Conservation (phyloP, 768 basidiomycete species). For the Russula olivacea region DNA sequence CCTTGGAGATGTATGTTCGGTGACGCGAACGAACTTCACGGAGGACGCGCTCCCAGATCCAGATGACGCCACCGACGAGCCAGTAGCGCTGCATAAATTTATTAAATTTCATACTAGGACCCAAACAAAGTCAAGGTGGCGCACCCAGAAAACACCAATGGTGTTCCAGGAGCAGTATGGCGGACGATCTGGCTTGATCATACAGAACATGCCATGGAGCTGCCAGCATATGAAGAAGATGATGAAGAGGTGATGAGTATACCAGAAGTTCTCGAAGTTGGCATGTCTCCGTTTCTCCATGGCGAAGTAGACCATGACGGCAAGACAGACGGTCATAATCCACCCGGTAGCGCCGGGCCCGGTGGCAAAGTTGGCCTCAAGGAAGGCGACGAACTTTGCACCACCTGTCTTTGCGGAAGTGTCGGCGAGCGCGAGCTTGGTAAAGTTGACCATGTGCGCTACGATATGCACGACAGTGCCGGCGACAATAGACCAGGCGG, state of each 20-base stretch:
- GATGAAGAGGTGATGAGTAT: constrained; percentile 83
- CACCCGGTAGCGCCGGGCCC: constrained; percentile 82
- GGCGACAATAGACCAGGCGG: constrained; percentile 84
- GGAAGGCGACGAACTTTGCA: constrained; percentile 60
- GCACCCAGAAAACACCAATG: constrained; percentile 93
- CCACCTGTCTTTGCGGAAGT: constrained; percentile 47
- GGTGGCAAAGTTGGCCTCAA: constrained; percentile 72
- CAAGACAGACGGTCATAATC: constrained; percentile 75
- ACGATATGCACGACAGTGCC: constrained; percentile 69
- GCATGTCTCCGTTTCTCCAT: constrained; percentile 71
- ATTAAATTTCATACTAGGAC: neutral
- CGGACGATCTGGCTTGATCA: constrained; percentile 86
- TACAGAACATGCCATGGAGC: constrained; percentile 94
- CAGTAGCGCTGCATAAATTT: constrained; percentile 64
- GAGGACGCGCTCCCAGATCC: constrained; percentile 81
- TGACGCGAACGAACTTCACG: constrained; percentile 91
- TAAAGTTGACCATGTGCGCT: constrained; percentile 86
- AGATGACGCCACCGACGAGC: constrained; percentile 81
- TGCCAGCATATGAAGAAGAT: constrained; percentile 94
- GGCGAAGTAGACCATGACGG: constrained; percentile 79
- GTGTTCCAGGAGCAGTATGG: constrained; percentile 81
- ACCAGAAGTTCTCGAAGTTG: constrained; percentile 88
- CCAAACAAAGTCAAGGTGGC: constrained; percentile 27
- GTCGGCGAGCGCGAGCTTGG: constrained; percentile 53
- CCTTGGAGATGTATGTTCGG: constrained; percentile 87